Evolutionary conservation across 495 filamentous ascomycete species (phyloP), one percentile per base, ranked within the genome.

Genomic region (Aspergillus mulundensis): DNA sequence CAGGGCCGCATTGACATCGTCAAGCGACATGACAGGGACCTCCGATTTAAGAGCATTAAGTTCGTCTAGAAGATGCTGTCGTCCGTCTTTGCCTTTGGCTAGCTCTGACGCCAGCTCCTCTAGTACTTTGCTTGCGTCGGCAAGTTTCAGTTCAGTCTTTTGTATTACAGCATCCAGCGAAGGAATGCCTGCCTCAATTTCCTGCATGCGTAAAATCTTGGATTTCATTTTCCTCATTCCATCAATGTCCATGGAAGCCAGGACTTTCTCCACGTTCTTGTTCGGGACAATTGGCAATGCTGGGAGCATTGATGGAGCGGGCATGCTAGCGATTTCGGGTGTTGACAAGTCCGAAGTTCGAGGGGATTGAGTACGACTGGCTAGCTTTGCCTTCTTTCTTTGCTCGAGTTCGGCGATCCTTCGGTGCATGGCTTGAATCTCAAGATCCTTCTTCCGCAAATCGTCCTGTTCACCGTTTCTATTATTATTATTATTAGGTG

Each of bases 371-470:
- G 64, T 66, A 45, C 66, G 70, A 45, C 66, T 76, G 20, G 69
- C 67, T 50, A 77, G 66, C 60, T 79, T 84, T 34, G 74, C 73
- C 67, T 84, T 84, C 57, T 82, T 84, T 55, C 79, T 81, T 30
- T 87, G 80, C 66, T 95, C 89, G 34, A 85, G 78, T 62, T 90
- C 85, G 15, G 86, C 87, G 66, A 96, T 93, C 53, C 79, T 85
- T 65, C 81, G 81, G 59, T 83, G 89, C 76, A 92, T 82, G 38
- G 79, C 78, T 65, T 88, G 81, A 47, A 96, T 93, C 56, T 86
- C 81, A 56, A 82, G 76, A 53, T 89, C 81, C 62, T 86, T 87
- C 20, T 65, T 61, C 47, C 82, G 77, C 8, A 96, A 77, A 44
- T 86, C 79, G 30, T 84, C 82, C 45, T 70, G 62, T 40, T 78